Conservation (phyloP, 495 filamentous ascomycete genomes). For the Pseudevernia furfuracea region DNA sequence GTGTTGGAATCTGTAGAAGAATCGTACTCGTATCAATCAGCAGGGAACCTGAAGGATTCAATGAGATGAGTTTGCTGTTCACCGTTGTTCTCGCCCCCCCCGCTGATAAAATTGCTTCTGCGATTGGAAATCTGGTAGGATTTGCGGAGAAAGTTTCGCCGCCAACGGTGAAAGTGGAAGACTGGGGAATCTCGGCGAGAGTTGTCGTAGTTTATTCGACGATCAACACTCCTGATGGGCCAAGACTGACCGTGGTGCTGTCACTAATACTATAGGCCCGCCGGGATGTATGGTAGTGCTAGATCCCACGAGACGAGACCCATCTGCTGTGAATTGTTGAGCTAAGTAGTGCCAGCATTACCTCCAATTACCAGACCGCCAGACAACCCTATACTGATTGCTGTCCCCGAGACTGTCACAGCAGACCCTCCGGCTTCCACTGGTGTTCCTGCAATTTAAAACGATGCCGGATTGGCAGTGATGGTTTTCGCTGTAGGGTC, state of each 20-base stretch:
- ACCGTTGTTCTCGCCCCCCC: background rate
- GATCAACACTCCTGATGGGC: background rate
- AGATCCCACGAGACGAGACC: background rate
- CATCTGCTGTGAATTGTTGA: background rate
- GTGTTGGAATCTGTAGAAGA: background rate
- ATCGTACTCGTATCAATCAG: background rate
- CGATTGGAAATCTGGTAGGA: background rate
- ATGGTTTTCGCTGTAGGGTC: background rate
- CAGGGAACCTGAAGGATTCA: background rate
- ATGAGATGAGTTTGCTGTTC: background rate
- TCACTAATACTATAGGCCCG: background rate
- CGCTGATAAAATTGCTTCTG: background rate
- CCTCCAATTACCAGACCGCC: background rate
- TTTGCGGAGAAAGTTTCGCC: background rate
- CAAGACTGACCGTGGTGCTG: conserved; percentile 5
- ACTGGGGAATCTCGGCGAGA: background rate
- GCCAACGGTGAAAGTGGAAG: no score
- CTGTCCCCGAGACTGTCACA: background rate
- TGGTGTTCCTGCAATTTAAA: background rate
- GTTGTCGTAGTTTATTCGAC: background rate
- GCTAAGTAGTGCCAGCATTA: background rate
- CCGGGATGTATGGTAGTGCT: background rate
- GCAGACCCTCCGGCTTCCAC: background rate
- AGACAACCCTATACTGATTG: background rate
- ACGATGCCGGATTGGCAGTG: conserved; percentile 3